phyloP scores from a whole-genome alignment of 345 rosid species.

The Rubroshorea leprosula region DNA sequence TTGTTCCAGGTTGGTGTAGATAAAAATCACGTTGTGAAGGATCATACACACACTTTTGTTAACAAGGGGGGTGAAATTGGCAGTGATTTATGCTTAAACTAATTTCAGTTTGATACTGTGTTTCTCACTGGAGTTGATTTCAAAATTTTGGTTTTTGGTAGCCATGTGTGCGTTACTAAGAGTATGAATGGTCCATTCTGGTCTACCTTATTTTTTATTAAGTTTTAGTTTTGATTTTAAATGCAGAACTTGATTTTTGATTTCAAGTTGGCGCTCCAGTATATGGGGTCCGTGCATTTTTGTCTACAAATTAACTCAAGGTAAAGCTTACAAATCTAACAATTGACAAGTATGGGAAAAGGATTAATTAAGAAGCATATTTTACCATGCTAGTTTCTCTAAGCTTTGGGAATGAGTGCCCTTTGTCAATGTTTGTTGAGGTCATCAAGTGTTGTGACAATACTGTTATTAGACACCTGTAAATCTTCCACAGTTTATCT shows the following conservation, averaged over 20 bases:
- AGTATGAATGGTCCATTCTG: background rate
- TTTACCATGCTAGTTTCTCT: too few species aligned
- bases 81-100: constrained; percentile 36
- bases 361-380: too few species aligned
- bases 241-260: constrained; percentile 96
- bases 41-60: constrained; percentile 94
- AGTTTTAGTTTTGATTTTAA: constrained; percentile 17
- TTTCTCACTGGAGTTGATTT: background rate
- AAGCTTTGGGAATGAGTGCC: too few species aligned
- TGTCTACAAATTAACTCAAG: constrained; percentile 83
- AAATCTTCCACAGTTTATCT: too few species aligned
- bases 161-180: background rate
- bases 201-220: constrained; percentile 5
- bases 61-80: constrained; percentile 87
- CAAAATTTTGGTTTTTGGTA: background rate
- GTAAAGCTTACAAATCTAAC: constrained; percentile 29
- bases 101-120: background rate
- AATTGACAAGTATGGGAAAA: too few species aligned
- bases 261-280: constrained; percentile 92
- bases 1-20: constrained; percentile 77
- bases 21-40: constrained; percentile 82
- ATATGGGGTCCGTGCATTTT: constrained; percentile 83
- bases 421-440: too few species aligned
- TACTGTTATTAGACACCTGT: too few species aligned
- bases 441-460: too few species aligned